Base-by-base conservation (phyloP, 768 basidiomycete genomes). In the Boletus rufocinnamomeus region DNA sequence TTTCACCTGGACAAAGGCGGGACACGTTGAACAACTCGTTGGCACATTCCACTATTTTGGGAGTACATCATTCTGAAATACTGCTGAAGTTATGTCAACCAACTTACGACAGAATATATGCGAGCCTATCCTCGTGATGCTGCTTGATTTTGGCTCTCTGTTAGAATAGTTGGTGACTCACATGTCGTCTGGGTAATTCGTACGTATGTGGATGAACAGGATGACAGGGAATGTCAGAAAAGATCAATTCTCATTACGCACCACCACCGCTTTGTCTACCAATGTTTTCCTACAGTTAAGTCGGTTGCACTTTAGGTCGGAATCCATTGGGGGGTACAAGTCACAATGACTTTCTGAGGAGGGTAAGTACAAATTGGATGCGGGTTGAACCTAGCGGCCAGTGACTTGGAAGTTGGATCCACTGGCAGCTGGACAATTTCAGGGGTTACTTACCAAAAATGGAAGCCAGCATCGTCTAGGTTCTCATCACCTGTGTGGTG, bases 231-330 rank as follows among this genome's bases (percentile, higher is more conserved):
- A 50, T 10, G 58, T 40, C 27, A 50, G 34, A 62, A 40, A n/a
- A 30, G 30, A 23, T 35, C 45, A 48, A 51, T 35, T 43, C 28
- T 52, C 34, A 16, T 44, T 38, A 79, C 91, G 72, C 67, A 93
- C 91, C 60, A 94, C 91, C 13, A 94, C 91, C 3, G 91, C 91
- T 70, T 91, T 93, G 65, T 92, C 91, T 2, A 77, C 76, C 47
- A 94, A 71, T 3, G 79, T 60, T 64, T 80, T 81, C 56, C 91
- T 83, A 71, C 90, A 92, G 19, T 83, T 88, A 57, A 91, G 77
- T n/a, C 86, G 81, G 70, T 92, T 92, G 68, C 90, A 92, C 64
- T 84, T 88, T 49, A 91, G 74, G 50, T 91, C 89, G 32, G 81
- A 80, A 70, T 92, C 89, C 89, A 92, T 91, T 48, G 19, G 4